Percentiles rank a stretch among this genome's conserved stretches.
Evolutionary conservation across 371 early-diverging fungal species (phyloP).

Genomic region (Mortierella sp.): DNA sequence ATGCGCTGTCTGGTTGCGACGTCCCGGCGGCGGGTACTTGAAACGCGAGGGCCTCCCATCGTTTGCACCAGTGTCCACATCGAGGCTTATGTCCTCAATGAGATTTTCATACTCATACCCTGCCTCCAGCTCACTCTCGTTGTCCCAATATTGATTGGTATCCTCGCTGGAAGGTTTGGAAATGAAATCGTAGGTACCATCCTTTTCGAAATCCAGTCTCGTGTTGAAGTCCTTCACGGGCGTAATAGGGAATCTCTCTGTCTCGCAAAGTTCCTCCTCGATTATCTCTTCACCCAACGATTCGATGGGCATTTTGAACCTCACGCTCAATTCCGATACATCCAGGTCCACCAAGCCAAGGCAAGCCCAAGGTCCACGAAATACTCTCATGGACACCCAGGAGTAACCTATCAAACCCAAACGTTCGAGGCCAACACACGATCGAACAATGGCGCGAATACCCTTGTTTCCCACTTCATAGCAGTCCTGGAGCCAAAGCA

Average conservation of each 20-base stretch:
- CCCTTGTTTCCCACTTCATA: slow-evolving; percentile 5
- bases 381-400: slow-evolving; percentile 5
- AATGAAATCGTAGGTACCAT: slow-evolving; percentile 13
- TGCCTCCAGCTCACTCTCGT: no score
- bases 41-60: background rate
- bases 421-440: slow-evolving; percentile 18
- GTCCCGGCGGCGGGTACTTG: background rate
- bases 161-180: background rate
- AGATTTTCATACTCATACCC: background rate
- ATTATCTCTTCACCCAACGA: background rate
- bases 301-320: background rate
- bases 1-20: slow-evolving; percentile 2
- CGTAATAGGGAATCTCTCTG: background rate
- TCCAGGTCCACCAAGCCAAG: background rate
- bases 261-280: no score
- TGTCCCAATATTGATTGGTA: no score
- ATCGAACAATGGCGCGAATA: slow-evolving; percentile 24
- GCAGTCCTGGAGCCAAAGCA: slow-evolving; percentile 8
- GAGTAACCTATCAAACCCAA: slow-evolving; percentile 6
- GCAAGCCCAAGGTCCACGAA: slow-evolving; percentile 32
- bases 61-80: background rate
- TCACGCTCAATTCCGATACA: slow-evolving; percentile 7
- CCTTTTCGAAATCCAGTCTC: background rate
- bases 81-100: background rate
- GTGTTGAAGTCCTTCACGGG: background rate